These are phyloP conservation scores for Trichosporon ovoides DNA, from an alignment of 1,284 basidiomycete species.

Conservation along the genomic window DNA sequence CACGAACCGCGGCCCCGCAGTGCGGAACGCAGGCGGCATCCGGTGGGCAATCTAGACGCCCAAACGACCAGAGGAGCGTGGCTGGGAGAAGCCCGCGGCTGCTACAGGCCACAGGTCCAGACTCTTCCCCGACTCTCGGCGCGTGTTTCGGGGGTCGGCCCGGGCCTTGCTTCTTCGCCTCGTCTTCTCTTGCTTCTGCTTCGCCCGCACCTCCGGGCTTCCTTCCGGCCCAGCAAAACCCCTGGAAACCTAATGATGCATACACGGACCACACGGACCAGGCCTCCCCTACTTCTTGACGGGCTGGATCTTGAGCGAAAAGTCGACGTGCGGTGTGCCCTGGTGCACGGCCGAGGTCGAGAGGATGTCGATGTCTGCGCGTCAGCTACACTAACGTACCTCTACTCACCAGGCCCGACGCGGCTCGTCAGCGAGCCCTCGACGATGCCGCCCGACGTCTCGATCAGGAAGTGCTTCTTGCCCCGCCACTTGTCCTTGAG, in stretches of 20 bases:
- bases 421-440: conserved; percentile 58
- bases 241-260: not conserved
- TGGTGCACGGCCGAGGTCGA: conserved; percentile 87
- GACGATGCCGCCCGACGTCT: conserved; percentile 89
- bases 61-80: too few species aligned
- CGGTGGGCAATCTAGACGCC: too few species aligned
- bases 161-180: too few species aligned
- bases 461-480: conserved; percentile 71
- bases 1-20: too few species aligned
- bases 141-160: too few species aligned
- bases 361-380: conserved; percentile 79
- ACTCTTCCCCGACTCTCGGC: too few species aligned
- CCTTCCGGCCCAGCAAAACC: too few species aligned
- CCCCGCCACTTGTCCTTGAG: conserved; percentile 61
- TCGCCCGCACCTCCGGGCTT: too few species aligned
- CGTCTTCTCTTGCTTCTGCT: too few species aligned
- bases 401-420: conserved; percentile 32
- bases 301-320: conserved; percentile 57
- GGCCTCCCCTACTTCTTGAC: conserved; percentile 16
- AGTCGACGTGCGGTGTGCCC: conserved; percentile 81
- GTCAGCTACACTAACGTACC: not conserved
- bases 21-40: too few species aligned
- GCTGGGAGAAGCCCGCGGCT: too few species aligned
- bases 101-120: too few species aligned
- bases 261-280: not conserved